Base-by-base conservation (phyloP, 2,329 filamentous ascomycete species). In the Alternaria arbusti region DNA sequence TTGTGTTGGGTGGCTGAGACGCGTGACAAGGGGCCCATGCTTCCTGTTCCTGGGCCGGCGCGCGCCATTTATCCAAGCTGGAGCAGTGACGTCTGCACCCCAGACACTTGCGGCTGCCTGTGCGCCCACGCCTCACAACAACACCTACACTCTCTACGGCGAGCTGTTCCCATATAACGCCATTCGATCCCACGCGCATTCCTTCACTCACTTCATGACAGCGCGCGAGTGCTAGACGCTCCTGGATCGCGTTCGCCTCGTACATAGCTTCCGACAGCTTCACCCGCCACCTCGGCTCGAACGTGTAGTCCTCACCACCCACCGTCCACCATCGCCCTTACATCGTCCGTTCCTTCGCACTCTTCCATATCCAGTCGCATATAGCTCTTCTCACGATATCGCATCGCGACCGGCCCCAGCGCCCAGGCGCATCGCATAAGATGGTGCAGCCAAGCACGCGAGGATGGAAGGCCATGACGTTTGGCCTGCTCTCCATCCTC, bases 401-500 rank as follows among this genome's bases (percentile, higher is more conserved):
- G 36, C 26, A 11, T 20, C 17, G 15, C 9, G 26, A 30, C 3
- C 22, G 10, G 46, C 2, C 32, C 6, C 47, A 52, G 68, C 69
- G 71, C 72, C 26, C 49, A 30, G 57, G 68, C 65, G 68, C 65
- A 57, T 43, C 47, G 23, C 28, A 50, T 47, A 64, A 17, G 10
- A 75, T 72, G 69, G 68, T 66, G 65, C 74, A 69, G 64, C 68
- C 54, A 55, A 66, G 66, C 66, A 68, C 68, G 25, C 57, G 67
- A 55, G 68, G 67, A 66, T 73, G 71, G 74, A 64, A 69, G 57
- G 63, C 66, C 22, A 65, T 68, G 49, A 65, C 74, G 22, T 71
- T 74, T 17, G 75, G 73, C 15, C 61, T 80, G 57, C 61, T 79
- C 36, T 68, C 72, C 57, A 61, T 76, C 36, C 66, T 78, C 36